Percentiles rank a stretch among this genome's conserved stretches.
Evolutionary conservation across 371 early-diverging fungal species (phyloP).

Genomic region (Dichotomocladium elegans): DNA sequence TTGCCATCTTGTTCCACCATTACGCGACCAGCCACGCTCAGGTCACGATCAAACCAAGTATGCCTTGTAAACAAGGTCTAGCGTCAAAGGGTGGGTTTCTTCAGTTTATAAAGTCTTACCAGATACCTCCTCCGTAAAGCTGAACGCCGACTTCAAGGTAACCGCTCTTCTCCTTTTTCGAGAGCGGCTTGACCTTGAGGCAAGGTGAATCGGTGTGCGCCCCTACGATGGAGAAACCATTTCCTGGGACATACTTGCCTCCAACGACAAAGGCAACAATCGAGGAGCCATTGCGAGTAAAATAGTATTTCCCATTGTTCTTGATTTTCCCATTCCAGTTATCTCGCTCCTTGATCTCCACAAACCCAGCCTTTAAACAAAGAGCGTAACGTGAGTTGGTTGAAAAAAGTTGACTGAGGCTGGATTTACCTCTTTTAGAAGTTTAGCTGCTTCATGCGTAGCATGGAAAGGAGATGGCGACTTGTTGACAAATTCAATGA

Average conservation of each 20-base stretch:
- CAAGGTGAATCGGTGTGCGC: slow-evolving; percentile 98
- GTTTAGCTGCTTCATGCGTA: slow-evolving; percentile 63
- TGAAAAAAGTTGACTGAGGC: too few species aligned
- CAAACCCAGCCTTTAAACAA: slow-evolving; percentile 66
- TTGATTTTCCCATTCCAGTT: slow-evolving; percentile 69
- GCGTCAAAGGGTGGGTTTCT: not conserved
- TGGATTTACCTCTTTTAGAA: slow-evolving; percentile 49
- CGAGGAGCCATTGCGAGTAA: slow-evolving; percentile 89
- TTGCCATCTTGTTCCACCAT: slow-evolving; percentile 76
- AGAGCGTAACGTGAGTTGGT: too few species aligned
- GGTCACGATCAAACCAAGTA: slow-evolving; percentile 98
- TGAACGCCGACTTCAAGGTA: slow-evolving; percentile 92
- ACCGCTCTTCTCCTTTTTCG: slow-evolving; percentile 77
- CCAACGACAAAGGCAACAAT: slow-evolving; percentile 95
- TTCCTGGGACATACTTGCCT: slow-evolving; percentile 77
- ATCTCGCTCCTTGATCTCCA: slow-evolving; percentile 83
- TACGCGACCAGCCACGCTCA: slow-evolving; percentile 94
- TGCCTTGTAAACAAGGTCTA: slow-evolving; percentile 54
- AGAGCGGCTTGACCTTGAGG: slow-evolving; percentile 94
- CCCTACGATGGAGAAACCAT: slow-evolving; percentile 86
- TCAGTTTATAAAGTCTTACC: slow-evolving; percentile 60
- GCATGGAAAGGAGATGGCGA: slow-evolving; percentile 96
- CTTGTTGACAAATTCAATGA: slow-evolving; percentile 86
- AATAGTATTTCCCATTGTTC: slow-evolving; percentile 87
- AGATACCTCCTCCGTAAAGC: slow-evolving; percentile 92